Conservation (phyloP, 306 rosid genomes). For the Senna tora region DNA sequence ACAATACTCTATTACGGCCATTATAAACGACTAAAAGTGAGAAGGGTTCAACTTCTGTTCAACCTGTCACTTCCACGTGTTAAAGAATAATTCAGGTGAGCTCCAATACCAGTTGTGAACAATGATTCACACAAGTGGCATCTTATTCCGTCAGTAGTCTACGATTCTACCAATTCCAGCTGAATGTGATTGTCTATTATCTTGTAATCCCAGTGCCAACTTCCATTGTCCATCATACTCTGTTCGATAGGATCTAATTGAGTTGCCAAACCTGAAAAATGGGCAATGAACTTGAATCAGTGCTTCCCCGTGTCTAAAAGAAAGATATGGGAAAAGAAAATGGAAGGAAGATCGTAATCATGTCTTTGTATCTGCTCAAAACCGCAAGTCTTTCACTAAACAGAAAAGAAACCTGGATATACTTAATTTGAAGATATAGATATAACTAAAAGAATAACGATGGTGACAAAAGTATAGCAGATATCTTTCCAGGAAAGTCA, state of each 20-base stretch:
- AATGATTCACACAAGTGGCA: slow-evolving; percentile 67
- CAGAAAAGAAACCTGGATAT: neutral
- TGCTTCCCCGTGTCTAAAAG: neutral
- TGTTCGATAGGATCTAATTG: slow-evolving; percentile 60
- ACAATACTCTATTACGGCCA: slow-evolving; percentile 29
- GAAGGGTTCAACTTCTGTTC: slow-evolving; percentile 68
- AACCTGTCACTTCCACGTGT: slow-evolving; percentile 50
- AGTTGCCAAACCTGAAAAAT: slow-evolving; percentile 57
- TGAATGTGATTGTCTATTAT: slow-evolving; percentile 64
- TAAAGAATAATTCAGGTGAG: slow-evolving; percentile 39
- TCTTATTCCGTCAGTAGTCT: slow-evolving; percentile 36
- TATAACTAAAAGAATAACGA: slow-evolving; percentile 17
- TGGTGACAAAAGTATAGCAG: neutral
- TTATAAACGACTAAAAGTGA: slow-evolving; percentile 32
- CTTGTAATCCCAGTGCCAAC: slow-evolving; percentile 90
- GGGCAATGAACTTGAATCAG: slow-evolving; percentile 21
- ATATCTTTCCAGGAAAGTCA: neutral
- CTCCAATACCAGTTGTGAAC: slow-evolving; percentile 69
- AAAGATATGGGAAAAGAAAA: neutral
- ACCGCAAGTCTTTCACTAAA: neutral
- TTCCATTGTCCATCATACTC: slow-evolving; percentile 70
- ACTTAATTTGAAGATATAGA: neutral
- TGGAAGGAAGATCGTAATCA: neutral
- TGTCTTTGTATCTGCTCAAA: neutral
- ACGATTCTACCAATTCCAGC: slow-evolving; percentile 63